Evolutionary conservation across 257 asterid genomes (phyloP), one percentile per base, ranked within the genome.

Genomic region (Solanum commersonii): DNA sequence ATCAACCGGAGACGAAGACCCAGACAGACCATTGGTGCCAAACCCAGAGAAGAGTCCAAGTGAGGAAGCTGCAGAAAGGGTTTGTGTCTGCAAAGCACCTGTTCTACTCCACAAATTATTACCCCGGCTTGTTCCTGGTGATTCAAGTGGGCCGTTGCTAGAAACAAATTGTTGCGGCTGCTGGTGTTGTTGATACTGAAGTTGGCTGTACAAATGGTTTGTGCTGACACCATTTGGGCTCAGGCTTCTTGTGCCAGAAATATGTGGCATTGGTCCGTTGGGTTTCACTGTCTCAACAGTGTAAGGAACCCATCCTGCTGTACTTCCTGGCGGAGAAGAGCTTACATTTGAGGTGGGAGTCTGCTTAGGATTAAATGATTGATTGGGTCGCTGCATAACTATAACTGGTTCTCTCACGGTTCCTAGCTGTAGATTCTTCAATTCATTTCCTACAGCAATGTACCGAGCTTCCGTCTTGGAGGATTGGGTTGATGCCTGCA

Each of bases 401-500:
- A 90, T 89, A 27, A 94, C 91, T 1, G 96, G 95, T 90, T 93
- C 98, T 92, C 93, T 93, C 38, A 93, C 92, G n/a, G 96, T 92
- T 72, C 98, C 98, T 35, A 95, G 88, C 88, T 93, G 98, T 82
- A 94, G 86, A 83, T 90, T 93, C 94, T 93, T 94, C 89, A 93
- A 76, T 87, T 94, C 97, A 87, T 91, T 91, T 68, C 92, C 95
- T 27, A 91, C 85, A 49, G 91, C 76, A 25, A 90, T 77, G 87
- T 83, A 92, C 35, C 60, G 94, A 31, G 93, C 83, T 83, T 95
- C 96, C 14, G 90, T 13, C 89, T 90, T 92, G 14, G 92, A 60
- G 5, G 92, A 88, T 56, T 90, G 88, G 33, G 94, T 87, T n/a
- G 94, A 85, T 33, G 91, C 90, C 86, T 91, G 95, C 90, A 91